Evolutionary conservation across 208 protist species (phyloP), one percentile per base, ranked within the genome.

Genomic region (Acanthamoeba royreba): DNA sequence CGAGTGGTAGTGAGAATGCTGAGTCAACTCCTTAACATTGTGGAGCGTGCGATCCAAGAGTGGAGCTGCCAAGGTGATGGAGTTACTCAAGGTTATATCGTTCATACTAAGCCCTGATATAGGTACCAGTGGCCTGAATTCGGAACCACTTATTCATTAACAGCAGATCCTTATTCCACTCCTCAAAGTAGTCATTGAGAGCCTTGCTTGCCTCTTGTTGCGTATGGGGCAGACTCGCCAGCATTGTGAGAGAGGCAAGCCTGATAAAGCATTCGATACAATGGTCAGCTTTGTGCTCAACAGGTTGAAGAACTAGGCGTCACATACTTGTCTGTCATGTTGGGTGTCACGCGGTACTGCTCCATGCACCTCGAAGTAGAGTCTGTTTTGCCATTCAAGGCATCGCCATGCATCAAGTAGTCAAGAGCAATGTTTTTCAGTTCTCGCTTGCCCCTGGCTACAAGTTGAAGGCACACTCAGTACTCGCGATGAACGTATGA

Each of bases 61-160:
- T 0, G 66, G 66, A 9, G 66, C 66, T 79, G 66, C 58, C 0
- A n/a, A n/a, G 5, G 4, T 74, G n/a, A n/a, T n/a, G n/a, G n/a
- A n/a, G n/a, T n/a, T n/a, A n/a, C n/a, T 74, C 0, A 74, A 74
- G 61, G 17, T 5, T 42, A 38, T 2, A 77, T 2, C 13, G 22
- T 46, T 79, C 66, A n/a, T n/a, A n/a, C n/a, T n/a, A n/a, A n/a
- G n/a, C n/a, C n/a, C n/a, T n/a, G n/a, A n/a, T n/a, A n/a, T n/a
- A 43, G 15, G 28, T 79, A 79, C 66, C 66, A 15, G 66, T 79
- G 66, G 66, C 66, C 33, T 79, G 66, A 13, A 79, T 79, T 22
- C 66, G 13, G 66, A 79, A 79, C 66, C 66, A 88, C 52, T 88
- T 61, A 28, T 88, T 53, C 47, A 88, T 88, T 2, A 88, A 46